phyloP scores from a whole-genome alignment of 371 early-diverging fungal species.

The Mortierella sp. region DNA sequence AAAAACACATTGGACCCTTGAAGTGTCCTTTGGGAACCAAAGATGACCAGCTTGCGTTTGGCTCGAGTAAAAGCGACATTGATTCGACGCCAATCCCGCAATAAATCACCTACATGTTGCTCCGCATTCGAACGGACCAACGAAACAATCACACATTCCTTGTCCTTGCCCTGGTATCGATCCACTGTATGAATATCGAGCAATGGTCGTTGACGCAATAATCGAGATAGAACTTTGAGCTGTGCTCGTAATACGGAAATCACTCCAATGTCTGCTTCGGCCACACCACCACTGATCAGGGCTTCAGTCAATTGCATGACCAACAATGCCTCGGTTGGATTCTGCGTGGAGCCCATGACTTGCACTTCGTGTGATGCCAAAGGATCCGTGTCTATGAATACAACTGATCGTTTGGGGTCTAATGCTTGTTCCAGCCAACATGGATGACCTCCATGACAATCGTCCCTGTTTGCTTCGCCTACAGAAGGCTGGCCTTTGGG shows the following conservation, averaged over 20 bases:
- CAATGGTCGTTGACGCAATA: slow-evolving; percentile 51
- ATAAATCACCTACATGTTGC: slow-evolving; percentile 84
- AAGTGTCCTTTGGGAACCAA: slow-evolving; percentile 85
- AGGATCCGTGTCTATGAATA: slow-evolving; percentile 88
- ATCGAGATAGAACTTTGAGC: slow-evolving; percentile 66
- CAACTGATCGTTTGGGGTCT: slow-evolving; percentile 72
- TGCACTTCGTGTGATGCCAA: slow-evolving; percentile 69
- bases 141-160: slow-evolving; percentile 87
- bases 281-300: slow-evolving; percentile 73
- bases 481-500: slow-evolving; percentile 30
- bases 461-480: background rate
- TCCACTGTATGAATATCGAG: slow-evolving; percentile 89
- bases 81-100: slow-evolving; percentile 93
- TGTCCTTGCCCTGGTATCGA: slow-evolving; percentile 95
- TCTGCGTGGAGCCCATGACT: slow-evolving; percentile 66
- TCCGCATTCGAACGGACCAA: slow-evolving; percentile 86
- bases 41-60: slow-evolving; percentile 86
- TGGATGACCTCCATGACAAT: background rate
- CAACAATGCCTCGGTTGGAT: slow-evolving; percentile 77
- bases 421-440: slow-evolving; percentile 77
- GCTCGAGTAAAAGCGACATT: slow-evolving; percentile 99
- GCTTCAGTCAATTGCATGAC: slow-evolving; percentile 65
- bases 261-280: slow-evolving; percentile 75
- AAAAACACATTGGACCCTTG: slow-evolving; percentile 63
- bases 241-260: slow-evolving; percentile 92